Evolutionary conservation across 2,329 filamentous ascomycete species (phyloP).

Genomic region (Dendryphion nanum): DNA sequence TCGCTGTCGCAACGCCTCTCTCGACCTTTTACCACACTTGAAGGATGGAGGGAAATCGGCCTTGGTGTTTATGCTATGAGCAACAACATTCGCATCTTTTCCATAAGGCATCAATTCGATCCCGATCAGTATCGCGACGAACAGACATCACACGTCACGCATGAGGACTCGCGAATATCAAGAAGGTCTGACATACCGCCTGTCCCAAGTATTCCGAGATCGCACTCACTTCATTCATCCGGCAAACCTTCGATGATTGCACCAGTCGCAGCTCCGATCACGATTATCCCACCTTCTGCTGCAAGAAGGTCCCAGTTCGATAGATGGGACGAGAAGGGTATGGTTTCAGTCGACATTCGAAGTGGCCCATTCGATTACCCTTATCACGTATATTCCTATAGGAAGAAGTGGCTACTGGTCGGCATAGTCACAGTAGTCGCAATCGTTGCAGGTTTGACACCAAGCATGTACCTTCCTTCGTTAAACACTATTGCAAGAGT

Average conservation of each 20-base stretch:
- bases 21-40: conserved; percentile 16
- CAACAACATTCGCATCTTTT: conserved; percentile 6
- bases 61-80: conserved; percentile 10
- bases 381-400: conserved; percentile 13
- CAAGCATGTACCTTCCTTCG: conserved; percentile 49
- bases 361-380: background rate
- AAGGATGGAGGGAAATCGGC: conserved; percentile 15
- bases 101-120: conserved; percentile 13
- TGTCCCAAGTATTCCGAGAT: background rate
- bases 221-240: background rate
- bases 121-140: conserved; percentile 10
- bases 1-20: conserved; percentile 7
- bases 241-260: background rate
- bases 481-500: conserved; percentile 28
- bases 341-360: too few relatives aligned
- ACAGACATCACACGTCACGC: too few relatives aligned
- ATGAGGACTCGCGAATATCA: background rate
- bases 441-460: conserved; percentile 46
- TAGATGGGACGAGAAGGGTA: too few relatives aligned
- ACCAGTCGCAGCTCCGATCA: background rate
- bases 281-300: background rate
- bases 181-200: background rate
- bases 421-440: conserved; percentile 35
- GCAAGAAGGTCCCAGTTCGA: background rate
- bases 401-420: conserved; percentile 12